phyloP scores from a whole-genome alignment of 345 rosid genomes.

The Sisymbrium altissimum region DNA sequence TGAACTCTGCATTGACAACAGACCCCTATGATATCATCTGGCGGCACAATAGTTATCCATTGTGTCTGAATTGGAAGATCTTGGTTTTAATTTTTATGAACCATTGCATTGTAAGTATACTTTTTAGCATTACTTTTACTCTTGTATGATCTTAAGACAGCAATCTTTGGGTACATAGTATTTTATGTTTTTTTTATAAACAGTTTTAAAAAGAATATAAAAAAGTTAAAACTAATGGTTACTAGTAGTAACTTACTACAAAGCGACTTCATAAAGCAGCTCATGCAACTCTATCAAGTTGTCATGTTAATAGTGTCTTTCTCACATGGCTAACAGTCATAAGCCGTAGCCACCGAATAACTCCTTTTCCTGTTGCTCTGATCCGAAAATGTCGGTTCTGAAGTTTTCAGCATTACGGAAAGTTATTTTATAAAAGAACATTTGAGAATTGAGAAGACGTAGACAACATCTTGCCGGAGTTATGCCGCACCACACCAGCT shows the following conservation, averaged over 20 bases:
- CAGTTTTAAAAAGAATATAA: neutral
- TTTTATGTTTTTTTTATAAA: neutral
- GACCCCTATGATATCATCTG: no score
- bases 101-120: no score
- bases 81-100: no score
- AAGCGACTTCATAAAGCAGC: neutral
- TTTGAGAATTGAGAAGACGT: neutral
- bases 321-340: neutral
- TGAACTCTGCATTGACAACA: no score
- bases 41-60: no score
- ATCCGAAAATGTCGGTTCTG: neutral
- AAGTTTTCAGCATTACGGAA: neutral
- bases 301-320: neutral
- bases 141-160: neutral
- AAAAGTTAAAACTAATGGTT: no score
- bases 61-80: no score
- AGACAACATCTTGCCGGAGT: neutral
- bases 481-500: neutral
- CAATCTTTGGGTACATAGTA: neutral
- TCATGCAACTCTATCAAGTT: neutral
- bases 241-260: no score
- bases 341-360: neutral
- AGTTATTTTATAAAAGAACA: no score
- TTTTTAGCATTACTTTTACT: no score
- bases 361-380: neutral